Evolutionary conservation across 129 eudicot genomes (phyloP).

Genomic region (Gnaphalium uliginosum): DNA sequence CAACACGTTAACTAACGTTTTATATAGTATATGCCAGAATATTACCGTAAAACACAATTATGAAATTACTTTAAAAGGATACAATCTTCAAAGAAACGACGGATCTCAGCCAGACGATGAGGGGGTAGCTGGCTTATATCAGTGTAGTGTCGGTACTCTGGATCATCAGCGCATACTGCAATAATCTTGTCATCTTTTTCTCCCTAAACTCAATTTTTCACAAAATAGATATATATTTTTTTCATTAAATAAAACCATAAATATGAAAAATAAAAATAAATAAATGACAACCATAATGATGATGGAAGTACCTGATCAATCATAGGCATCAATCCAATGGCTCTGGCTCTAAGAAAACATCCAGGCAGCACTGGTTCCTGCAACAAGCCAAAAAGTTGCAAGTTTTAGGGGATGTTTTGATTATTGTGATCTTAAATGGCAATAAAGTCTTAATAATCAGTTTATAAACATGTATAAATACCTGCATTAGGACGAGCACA

Average conservation of each 20-base stretch:
- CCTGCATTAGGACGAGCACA: constrained; percentile 90
- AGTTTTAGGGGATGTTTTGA: constrained; percentile 5
- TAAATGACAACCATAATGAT: not conserved
- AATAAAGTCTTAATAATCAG: not conserved
- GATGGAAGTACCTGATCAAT: constrained; percentile 65
- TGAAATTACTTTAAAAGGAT: constrained; percentile 34
- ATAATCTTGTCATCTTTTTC: constrained; percentile 79
- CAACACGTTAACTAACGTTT: not conserved
- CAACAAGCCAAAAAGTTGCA: not conserved
- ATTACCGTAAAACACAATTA: not conserved
- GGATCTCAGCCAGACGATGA: constrained; percentile 72
- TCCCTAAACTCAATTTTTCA: constrained; percentile 52
- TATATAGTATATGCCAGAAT: not conserved
- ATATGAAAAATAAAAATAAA: not conserved
- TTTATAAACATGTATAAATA: constrained; percentile 6
- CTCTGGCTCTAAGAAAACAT: constrained; percentile 67
- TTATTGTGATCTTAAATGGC: not conserved
- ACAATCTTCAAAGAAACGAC: constrained; percentile 83
- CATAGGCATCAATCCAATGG: constrained; percentile 81
- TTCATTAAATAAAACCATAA: no score
- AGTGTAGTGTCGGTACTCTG: constrained; percentile 66
- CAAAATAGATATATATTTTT: not conserved
- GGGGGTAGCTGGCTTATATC: constrained; percentile 75
- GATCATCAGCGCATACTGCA: constrained; percentile 81
- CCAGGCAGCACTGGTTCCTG: constrained; percentile 85